Evolutionary conservation across 2,329 filamentous ascomycete species (phyloP).

Genomic region (Cyphellophora europaea): DNA sequence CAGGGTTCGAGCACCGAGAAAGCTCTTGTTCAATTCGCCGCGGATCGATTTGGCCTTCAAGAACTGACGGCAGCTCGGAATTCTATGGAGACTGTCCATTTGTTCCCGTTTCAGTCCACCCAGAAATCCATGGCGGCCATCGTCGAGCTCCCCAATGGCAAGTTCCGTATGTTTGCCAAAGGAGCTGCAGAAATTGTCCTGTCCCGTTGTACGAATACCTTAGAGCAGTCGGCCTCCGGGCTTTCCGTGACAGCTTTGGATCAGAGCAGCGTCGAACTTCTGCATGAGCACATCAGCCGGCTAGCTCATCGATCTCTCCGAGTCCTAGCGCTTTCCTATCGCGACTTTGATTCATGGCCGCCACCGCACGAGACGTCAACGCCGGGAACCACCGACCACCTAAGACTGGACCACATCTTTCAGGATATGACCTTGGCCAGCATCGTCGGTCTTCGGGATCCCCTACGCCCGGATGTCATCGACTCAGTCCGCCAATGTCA

Average conservation of each 20-base stretch:
- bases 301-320: constrained; percentile 72
- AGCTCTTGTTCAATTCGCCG: constrained; percentile 58
- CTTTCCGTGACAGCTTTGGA: background rate
- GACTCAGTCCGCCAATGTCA: constrained; percentile 53
- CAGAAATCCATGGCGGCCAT: constrained; percentile 61
- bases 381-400: constrained; percentile 14
- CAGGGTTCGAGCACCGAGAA: constrained; percentile 70
- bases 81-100: constrained; percentile 46
- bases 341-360: constrained; percentile 76
- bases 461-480: constrained; percentile 50
- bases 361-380: constrained; percentile 39
- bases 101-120: constrained; percentile 49
- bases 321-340: constrained; percentile 73
- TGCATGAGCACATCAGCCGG: constrained; percentile 59
- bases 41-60: constrained; percentile 55
- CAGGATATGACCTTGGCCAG: constrained; percentile 56
- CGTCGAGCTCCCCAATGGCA: constrained; percentile 42
- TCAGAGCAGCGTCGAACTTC: constrained; percentile 37
- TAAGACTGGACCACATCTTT: constrained; percentile 51
- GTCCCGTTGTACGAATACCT: constrained; percentile 37
- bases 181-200: constrained; percentile 42
- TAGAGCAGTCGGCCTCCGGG: no score
- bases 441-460: constrained; percentile 57
- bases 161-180: constrained; percentile 46
- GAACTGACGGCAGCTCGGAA: constrained; percentile 50